Evolutionary conservation across 192 early-diverging fungal genomes (phyloP), one percentile per base, ranked within the genome.

Genomic region (Umbelopsis ramanniana): DNA sequence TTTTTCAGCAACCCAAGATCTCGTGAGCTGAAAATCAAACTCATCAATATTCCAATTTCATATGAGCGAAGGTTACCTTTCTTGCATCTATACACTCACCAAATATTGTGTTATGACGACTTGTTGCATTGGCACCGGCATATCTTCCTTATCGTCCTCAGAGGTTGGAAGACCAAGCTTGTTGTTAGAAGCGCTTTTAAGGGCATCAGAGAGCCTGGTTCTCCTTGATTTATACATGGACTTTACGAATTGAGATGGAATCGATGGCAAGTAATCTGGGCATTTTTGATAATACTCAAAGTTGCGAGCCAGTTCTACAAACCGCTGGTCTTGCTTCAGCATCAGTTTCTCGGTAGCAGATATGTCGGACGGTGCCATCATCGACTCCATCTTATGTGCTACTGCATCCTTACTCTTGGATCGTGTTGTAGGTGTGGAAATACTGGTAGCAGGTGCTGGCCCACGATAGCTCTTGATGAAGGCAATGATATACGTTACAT

Each of bases 401-500:
- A 38, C 12, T 19, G 57, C 9, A 2, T 15, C 2, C 33, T 29
- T 68, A 26, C 24, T 47, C 63, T 40, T 38, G 24, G 45, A 47
- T 26, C 53, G 19, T 37, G 46, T 17, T 12, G 57, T 63, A 19
- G 57, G 57, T 3, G 57, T 63, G 19, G 57, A 63, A 37, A 37
- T 15, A n/a, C 57, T 63, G 33, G 57, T 33, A 19, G 4, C 14
- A 17, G 57, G 57, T 37, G 57, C 11, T 5, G 67, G 67, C 3
- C 46, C 45, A 9, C 46, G 24, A 48, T 23, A 68, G 73, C 86
- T 86, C 52, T 90, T 91, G 37, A 85, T 80, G 5, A 88, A 84
- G 0, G 89, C 90, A 11, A 89, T 66, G 46, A 93, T 75, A 74
- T 93, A 94, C 0, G 91, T 92, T 38, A 89, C 83, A 67, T 94